Base-by-base conservation (phyloP, 495 filamentous ascomycete species). In the Umbilicaria muhlenbergii region DNA sequence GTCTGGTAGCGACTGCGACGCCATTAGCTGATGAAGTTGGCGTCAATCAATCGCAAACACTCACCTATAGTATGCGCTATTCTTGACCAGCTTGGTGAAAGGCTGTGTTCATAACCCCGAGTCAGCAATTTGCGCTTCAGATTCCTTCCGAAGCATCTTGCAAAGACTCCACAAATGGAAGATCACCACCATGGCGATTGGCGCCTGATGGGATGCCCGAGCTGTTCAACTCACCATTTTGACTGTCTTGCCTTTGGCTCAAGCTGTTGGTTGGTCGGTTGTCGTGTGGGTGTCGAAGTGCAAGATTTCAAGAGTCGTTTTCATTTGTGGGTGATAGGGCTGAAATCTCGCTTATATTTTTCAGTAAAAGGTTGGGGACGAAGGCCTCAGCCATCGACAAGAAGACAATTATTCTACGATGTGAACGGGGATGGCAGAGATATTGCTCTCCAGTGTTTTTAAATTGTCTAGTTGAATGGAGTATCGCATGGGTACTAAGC, bases 111-210 rank as follows among this genome's bases (percentile, higher is more conserved):
- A 63, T 48, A 44, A 59, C 59, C 71, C 66, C 77, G 83, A 93
- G 83, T 94, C 87, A 93, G 86, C 86, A 94, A 92, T 92, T 92
- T 74, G 71, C 86, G 84, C 86, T 93, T 92, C 87, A 93, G 85
- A 83, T 53, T 60, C 55, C 55, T 56, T 81, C 84, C 85, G 87
- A 91, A 94, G 86, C 84, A 86, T 85, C 81, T 91, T 94, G 87
- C 87, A 77, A 69, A 64, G 84, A 92, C 84, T 84, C 81, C 24
- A 69, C 53, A 36, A 53, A 21, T 21, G 35, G 49, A 19, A 34
- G 43, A 39, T 42, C 46, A 50, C 45, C 44, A 41, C 45, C 53
- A 48, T 49, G 18, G 43, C 47, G 55, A 57, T 53, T 50, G 46
- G 48, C 44, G 48, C 58, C 34, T 48, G 52, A 51, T 50, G 46